Evolutionary conservation across 2,329 filamentous ascomycete genomes (phyloP).

Genomic region (Trichophyton schoenleinii): DNA sequence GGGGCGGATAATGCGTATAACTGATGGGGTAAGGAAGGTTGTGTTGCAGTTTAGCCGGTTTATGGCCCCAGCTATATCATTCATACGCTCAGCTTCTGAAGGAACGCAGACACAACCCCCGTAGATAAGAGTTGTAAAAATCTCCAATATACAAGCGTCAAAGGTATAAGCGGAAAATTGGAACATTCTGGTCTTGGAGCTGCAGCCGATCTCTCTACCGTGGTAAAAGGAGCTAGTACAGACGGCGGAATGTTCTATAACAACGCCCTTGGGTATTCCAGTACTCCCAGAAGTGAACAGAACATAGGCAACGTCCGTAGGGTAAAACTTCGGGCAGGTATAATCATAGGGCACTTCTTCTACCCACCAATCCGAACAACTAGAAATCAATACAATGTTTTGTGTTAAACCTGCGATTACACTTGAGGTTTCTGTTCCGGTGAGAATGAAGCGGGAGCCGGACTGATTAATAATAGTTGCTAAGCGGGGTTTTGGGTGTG

Average conservation of each 20-base stretch:
- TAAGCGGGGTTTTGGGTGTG: conserved; percentile 5
- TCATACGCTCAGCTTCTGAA: conserved; percentile 35
- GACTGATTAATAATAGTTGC: background rate
- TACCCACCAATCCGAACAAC: background rate
- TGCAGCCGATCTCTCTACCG: background rate
- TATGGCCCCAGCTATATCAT: conserved; percentile 39
- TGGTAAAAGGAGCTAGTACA: background rate
- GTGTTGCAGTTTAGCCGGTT: conserved; percentile 40
- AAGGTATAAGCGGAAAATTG: conserved; percentile 27
- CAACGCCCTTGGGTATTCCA: conserved; percentile 3
- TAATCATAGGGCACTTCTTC: conserved; percentile 3
- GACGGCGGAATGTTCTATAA: background rate
- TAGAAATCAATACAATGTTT: background rate
- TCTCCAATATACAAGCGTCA: conserved; percentile 4
- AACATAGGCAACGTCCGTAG: background rate
- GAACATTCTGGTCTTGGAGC: conserved; percentile 45
- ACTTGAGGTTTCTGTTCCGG: background rate
- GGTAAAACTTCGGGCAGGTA: background rate
- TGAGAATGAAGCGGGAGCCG: background rate
- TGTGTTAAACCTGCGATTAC: background rate
- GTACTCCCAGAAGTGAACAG: background rate
- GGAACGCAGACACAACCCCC: conserved; percentile 51
- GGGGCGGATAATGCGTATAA: conserved; percentile 38
- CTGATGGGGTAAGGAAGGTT: conserved; percentile 47
- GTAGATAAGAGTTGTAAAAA: conserved; percentile 34